Evolutionary conservation across 306 rosid genomes (phyloP), one percentile per base, ranked within the genome.

Genomic region (Prunus mume): DNA sequence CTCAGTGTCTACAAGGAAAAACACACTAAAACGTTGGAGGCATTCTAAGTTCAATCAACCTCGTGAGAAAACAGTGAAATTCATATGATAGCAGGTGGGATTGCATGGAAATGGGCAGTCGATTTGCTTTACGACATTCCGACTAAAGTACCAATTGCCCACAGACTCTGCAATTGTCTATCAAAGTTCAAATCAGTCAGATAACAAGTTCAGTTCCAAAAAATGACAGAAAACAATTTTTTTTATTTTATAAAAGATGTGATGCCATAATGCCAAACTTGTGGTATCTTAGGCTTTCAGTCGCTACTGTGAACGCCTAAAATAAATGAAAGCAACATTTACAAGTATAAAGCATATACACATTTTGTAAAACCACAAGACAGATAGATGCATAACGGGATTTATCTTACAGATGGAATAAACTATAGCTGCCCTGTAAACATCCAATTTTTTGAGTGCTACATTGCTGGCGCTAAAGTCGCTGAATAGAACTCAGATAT

Each of bases 91-190:
- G 81, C 96, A 95, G 72, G 97, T 92, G 78, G 97, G 99, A 79
- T 95, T 88, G 90, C 97, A 92, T 50, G 97, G 88, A 88, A 80
- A 95, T 60, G 97, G 86, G 81, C 97, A 89, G 84, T 95, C 96
- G 58, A 91, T 86, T 76, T 72, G 88, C 84, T 90, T 92, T 65
- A 71, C 76, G 28, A 47, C 80, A 66, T 79, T 73, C 52, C 86
- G 84, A 63, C 81, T 54, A 80, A 95, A 90, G 85, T 81, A 95
- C 97, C 99, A 95, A 82, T 88, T 93, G 49, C 88, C 96, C 54
- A 90, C 93, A 74, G 97, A 88, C 80, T 89, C 97, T 60, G 97
- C 97, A 82, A 92, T 91, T 57, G 97, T 92, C 99, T 95, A 87
- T 49, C 46, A 45, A 72, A 41, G 67, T 13, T 56, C 15, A 38